phyloP scores from a whole-genome alignment of 768 basidiomycete species.

The Leccinum broughii region DNA sequence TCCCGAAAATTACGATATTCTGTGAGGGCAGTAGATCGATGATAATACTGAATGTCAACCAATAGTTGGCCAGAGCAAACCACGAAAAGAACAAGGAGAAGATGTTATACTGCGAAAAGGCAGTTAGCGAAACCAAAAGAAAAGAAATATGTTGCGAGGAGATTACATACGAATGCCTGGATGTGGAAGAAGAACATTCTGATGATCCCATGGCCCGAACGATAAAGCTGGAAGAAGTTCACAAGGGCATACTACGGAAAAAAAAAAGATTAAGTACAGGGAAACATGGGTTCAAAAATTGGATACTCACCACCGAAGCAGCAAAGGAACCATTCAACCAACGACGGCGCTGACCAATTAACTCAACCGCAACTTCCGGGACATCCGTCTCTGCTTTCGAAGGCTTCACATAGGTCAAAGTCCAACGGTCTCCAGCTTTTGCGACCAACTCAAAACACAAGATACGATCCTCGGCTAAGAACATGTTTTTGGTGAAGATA shows the following conservation, averaged over 20 bases:
- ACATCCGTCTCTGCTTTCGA: conserved; percentile 96
- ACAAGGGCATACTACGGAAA: conserved; percentile 77
- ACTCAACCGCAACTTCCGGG: conserved; percentile 87
- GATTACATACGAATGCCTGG: conserved; percentile 73
- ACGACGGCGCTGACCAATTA: conserved; percentile 93
- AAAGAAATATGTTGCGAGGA: not conserved
- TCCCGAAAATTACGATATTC: conserved; percentile 68
- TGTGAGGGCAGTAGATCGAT: conserved; percentile 72
- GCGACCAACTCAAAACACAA: conserved; percentile 97
- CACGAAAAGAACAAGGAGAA: conserved; percentile 86
- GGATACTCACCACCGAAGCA: conserved; percentile 72
- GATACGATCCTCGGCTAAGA: conserved; percentile 93
- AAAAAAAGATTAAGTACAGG: not conserved
- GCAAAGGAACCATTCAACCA: conserved; percentile 96
- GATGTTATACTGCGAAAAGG: conserved; percentile 66
- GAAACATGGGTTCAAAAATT: not conserved
- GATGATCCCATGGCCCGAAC: conserved; percentile 81
- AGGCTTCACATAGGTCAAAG: conserved; percentile 88
- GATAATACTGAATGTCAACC: conserved; percentile 95
- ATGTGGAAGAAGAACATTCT: conserved; percentile 97
- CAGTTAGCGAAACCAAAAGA: conserved; percentile 1
- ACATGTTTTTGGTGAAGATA: conserved; percentile 95
- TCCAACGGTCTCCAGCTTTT: conserved; percentile 86
- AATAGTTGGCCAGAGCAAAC: conserved; percentile 91
- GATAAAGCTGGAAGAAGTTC: conserved; percentile 89